phyloP scores from a whole-genome alignment of 805 yeast species.

The Candida maris region DNA sequence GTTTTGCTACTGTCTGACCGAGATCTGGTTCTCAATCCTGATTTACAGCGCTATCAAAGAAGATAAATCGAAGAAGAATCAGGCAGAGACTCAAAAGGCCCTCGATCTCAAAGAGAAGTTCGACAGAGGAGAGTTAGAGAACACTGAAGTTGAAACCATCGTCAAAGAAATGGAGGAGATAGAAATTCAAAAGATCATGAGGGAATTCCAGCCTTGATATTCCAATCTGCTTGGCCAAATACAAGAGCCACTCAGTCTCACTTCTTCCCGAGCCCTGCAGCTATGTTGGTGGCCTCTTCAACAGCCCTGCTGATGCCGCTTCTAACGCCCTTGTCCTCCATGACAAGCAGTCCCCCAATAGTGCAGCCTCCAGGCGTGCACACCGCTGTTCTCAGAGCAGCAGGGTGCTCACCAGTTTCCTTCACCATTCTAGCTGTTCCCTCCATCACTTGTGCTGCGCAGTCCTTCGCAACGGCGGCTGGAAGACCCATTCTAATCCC shows the following conservation, averaged over 20 bases:
- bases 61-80: conserved; percentile 49
- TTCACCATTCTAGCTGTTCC: conserved; percentile 92
- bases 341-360: conserved; percentile 85
- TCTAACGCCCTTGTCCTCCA: conserved; percentile 90
- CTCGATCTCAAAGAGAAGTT: conserved; percentile 22
- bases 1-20: conserved; percentile 57
- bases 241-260: conserved; percentile 8
- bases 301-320: conserved; percentile 84
- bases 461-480: conserved; percentile 70
- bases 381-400: conserved; percentile 77
- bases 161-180: conserved; percentile 24
- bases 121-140: conserved; percentile 26
- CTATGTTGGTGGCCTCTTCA: conserved; percentile 86
- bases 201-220: conserved; percentile 23
- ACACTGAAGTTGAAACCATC: conserved; percentile 19
- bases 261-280: conserved; percentile 55
- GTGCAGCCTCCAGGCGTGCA: conserved; percentile 99
- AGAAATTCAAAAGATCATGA: conserved; percentile 31
- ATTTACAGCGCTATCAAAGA: conserved; percentile 61
- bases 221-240: no score
- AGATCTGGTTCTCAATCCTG: conserved; percentile 66
- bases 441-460: conserved; percentile 91
- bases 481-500: conserved; percentile 95
- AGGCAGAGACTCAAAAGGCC: conserved; percentile 15
- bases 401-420: conserved; percentile 82